These are phyloP conservation scores for Naumovozyma dairenensis DNA, from an alignment of 805 yeast genomes.

Conservation along the genomic window DNA sequence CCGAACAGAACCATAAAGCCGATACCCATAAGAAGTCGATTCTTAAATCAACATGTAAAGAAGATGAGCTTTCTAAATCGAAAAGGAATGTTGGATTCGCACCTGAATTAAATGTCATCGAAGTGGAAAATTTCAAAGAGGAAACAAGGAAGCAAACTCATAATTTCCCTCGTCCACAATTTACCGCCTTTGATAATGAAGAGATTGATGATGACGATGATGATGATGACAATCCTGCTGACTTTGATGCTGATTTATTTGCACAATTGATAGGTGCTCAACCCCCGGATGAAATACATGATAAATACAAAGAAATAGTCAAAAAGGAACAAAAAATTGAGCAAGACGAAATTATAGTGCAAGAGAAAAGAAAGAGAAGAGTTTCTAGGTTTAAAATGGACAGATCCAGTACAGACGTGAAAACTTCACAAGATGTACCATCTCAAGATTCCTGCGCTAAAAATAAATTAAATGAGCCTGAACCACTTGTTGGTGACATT, in stretches of 20 bases:
- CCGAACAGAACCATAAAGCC: background rate
- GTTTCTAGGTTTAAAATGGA: conserved; percentile 27
- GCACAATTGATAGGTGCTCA: conserved; percentile 26
- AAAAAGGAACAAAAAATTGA: conserved; percentile 6
- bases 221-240: conserved; percentile 14
- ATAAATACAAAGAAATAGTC: conserved; percentile 13
- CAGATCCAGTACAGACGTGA: conserved; percentile 5
- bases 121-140: conserved; percentile 26
- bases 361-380: conserved; percentile 10
- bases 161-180: conserved; percentile 5
- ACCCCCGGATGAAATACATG: conserved; percentile 24
- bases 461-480: too few relatives aligned
- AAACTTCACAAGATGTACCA: background rate
- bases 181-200: conserved; percentile 1
- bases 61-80: background rate
- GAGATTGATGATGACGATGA: conserved; percentile 6
- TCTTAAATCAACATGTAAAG: background rate
- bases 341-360: conserved; percentile 1
- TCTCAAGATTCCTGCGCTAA: too few relatives aligned
- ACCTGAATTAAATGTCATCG: conserved; percentile 22
- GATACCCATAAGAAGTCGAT: conserved; percentile 6
- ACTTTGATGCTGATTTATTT: conserved; percentile 26
- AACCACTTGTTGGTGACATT: conserved; percentile 2
- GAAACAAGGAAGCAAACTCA: conserved; percentile 26
- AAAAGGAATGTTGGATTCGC: conserved; percentile 29